Base-by-base conservation (phyloP, 768 basidiomycete genomes). In the Trametes punicea region DNA sequence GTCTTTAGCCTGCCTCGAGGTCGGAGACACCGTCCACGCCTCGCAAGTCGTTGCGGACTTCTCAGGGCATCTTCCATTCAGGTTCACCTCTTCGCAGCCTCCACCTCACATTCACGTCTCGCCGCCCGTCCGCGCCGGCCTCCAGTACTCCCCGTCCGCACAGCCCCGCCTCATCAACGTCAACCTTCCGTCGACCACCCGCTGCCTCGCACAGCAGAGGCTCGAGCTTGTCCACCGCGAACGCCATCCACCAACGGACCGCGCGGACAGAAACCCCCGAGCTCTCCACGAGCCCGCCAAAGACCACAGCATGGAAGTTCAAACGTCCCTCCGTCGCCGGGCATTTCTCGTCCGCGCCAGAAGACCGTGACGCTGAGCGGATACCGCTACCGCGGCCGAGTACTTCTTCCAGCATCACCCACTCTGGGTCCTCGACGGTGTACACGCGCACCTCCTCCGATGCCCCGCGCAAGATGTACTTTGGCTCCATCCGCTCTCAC, bases 361-460 rank as follows among this genome's bases (percentile, higher is more conserved):
- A 56, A 6, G 47, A 46, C 16, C 51, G 51, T n/a, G 15, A n/a
- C 45, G 27, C 15, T 21, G 59, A 63, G 33, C 34, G 34, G 26
- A 50, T 41, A 29, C 50, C 51, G 38, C 58, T 71, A 33, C 77
- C 83, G 16, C 78, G 83, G 29, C 82, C 79, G 16, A 85, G 83
- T 62, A 74, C 84, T 50, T 87, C 83, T 31, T 85, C 85, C 25
- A 79, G 75, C 4, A 77, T 78, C 36, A 84, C 84, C 25, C 78
- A 73, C 62, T 79, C 74, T 25, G 58, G 53, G 16, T 72, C 80
- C 15, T 75, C 77, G 31, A 75, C 75, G 9, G 66, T 69, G 11
- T 69, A 67, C 42, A 62, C 71, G 27, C 66, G 69, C 73, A 75
- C 38, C 64, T 76, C 60, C 67, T 75, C 46, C 55, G 67, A 61